Evolutionary conservation across 2,329 filamentous ascomycete species (phyloP).

Genomic region (Pseudogymnoascus sp.): DNA sequence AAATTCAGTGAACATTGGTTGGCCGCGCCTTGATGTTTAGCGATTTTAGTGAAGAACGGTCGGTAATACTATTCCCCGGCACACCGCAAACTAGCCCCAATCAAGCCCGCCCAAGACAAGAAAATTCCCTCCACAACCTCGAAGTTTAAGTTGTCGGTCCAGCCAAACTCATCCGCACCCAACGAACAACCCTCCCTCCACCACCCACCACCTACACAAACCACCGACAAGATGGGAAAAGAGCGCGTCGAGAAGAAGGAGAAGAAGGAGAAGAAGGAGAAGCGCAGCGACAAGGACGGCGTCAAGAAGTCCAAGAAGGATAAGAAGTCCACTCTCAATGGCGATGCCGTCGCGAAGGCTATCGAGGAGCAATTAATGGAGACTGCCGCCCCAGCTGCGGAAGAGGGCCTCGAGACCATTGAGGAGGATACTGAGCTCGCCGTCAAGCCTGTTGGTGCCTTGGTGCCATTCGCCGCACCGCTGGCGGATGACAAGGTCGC

Average conservation of each 20-base stretch:
- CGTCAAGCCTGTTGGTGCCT: conserved; percentile 45
- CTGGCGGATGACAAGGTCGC: conserved; percentile 70
- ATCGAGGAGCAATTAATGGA: conserved; percentile 60
- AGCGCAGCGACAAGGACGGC: conserved; percentile 41
- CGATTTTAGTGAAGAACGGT: neutral
- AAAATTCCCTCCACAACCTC: conserved; percentile 12
- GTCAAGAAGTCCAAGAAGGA: conserved; percentile 40
- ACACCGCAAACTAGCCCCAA: conserved; percentile 10
- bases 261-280: conserved; percentile 63
- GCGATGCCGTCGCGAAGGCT: conserved; percentile 47
- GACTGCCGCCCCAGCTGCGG: conserved; percentile 41
- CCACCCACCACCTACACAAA: conserved; percentile 5
- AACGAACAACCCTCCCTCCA: conserved; percentile 8
- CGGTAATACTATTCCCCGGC: conserved; percentile 1
- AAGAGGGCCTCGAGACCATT: conserved; percentile 30
- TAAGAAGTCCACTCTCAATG: conserved; percentile 34
- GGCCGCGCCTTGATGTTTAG: neutral
- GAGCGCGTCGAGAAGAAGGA: conserved; percentile 50
- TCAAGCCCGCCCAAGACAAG: conserved; percentile 9
- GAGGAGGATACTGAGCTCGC: conserved; percentile 37
- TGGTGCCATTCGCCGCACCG: conserved; percentile 79
- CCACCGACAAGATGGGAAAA: conserved; percentile 32
- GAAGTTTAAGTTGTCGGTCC: neutral
- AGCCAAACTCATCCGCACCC: conserved; percentile 1
- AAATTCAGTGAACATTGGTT: neutral